Conservation (phyloP, 2,329 filamentous ascomycete species). For the Blastomyces parvus region DNA sequence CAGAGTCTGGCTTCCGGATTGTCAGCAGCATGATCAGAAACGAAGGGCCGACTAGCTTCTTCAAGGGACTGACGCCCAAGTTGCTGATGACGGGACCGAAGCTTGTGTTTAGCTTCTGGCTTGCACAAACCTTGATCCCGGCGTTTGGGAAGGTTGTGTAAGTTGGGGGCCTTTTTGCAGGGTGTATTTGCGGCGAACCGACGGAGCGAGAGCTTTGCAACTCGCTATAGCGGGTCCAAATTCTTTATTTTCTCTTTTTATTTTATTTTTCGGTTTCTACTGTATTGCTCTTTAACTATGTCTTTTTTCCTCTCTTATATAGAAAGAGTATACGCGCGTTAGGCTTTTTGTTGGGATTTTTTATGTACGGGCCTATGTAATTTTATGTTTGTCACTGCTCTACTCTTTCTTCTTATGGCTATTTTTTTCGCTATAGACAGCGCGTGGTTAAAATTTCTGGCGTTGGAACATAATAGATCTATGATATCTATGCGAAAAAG, state of each 20-base stretch:
- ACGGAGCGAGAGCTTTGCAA: neutral
- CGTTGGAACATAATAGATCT: neutral
- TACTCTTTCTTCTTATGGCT: neutral
- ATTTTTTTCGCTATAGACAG: neutral
- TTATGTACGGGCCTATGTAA: neutral
- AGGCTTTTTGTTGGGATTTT: neutral
- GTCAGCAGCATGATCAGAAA: conserved; percentile 86
- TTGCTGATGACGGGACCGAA: conserved; percentile 98
- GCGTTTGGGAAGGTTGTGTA: conserved; percentile 66
- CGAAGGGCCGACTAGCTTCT: conserved; percentile 79
- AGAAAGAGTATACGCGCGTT: neutral
- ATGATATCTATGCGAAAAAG: too few species aligned
- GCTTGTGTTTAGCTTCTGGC: conserved; percentile 99
- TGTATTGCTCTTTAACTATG: too few species aligned
- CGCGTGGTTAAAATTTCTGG: neutral
- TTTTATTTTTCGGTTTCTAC: neutral
- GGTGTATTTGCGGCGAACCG: neutral
- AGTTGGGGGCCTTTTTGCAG: neutral
- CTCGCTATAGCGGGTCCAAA: neutral
- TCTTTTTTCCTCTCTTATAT: neutral
- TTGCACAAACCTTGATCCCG: conserved; percentile 95
- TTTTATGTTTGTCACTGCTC: neutral
- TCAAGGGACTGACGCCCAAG: conserved; percentile 96
- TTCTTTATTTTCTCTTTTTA: neutral
- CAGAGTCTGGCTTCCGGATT: conserved; percentile 86